Conservation (phyloP, 768 basidiomycete genomes). For the Boletus rubropictus region DNA sequence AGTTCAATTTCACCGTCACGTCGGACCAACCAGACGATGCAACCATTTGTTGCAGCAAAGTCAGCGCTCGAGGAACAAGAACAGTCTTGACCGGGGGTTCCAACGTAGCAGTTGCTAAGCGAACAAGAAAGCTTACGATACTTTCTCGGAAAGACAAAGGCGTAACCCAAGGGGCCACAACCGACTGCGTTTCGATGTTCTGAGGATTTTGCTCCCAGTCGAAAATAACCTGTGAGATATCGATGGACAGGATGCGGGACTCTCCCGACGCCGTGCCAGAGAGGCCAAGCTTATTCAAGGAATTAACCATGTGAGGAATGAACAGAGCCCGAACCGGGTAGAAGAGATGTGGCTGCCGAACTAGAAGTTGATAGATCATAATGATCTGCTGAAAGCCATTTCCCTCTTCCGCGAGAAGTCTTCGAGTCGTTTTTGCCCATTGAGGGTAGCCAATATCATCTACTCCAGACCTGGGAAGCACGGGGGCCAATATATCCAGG, state of each 20-base stretch:
- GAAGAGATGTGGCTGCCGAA: slow-evolving; percentile 86
- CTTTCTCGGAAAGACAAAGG: slow-evolving; percentile 80
- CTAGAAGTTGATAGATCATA: slow-evolving; percentile 85
- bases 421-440: slow-evolving; percentile 86
- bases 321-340: slow-evolving; percentile 90
- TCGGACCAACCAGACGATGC: slow-evolving; percentile 84
- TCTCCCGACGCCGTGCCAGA: slow-evolving; percentile 65
- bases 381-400: slow-evolving; percentile 62
- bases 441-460: slow-evolving; percentile 55
- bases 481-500: slow-evolving; percentile 78
- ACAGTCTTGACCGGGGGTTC: slow-evolving; percentile 37
- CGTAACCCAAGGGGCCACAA: slow-evolving; percentile 54
- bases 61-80: slow-evolving; percentile 58
- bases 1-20: slow-evolving; percentile 86
- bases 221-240: slow-evolving; percentile 87
- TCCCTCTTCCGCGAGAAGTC: slow-evolving; percentile 85
- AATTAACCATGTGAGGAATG: slow-evolving; percentile 89
- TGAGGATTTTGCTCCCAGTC: slow-evolving; percentile 80
- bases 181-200: slow-evolving; percentile 21
- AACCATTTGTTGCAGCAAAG: slow-evolving; percentile 70
- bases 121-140: slow-evolving; percentile 93
- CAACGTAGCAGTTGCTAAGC: slow-evolving; percentile 68
- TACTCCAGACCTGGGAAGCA: slow-evolving; percentile 60
- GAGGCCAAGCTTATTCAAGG: slow-evolving; percentile 83
- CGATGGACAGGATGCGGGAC: slow-evolving; percentile 80